These are phyloP conservation scores for Petrea volubilis DNA, from an alignment of 257 asterid species.

Conservation along the genomic window DNA sequence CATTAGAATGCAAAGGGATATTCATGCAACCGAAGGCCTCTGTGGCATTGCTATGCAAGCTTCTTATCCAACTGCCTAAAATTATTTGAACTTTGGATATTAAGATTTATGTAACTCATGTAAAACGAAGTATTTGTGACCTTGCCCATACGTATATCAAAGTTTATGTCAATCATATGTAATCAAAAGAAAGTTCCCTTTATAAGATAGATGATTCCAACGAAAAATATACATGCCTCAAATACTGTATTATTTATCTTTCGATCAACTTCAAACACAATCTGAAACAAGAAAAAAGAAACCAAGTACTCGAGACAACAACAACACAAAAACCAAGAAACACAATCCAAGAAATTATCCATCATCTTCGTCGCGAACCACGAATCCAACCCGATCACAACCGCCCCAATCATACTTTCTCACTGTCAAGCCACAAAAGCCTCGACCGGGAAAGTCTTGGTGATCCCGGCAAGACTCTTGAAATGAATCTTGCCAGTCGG, in stretches of 20 bases:
- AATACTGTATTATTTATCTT: constrained; percentile 11
- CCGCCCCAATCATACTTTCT: neutral
- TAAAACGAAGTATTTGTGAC: no score
- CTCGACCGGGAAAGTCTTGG: constrained; percentile 70
- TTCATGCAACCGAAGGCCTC: constrained; percentile 30
- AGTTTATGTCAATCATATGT: neutral
- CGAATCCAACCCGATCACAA: neutral
- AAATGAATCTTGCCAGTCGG: constrained; percentile 66
- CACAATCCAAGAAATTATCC: neutral
- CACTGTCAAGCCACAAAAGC: constrained; percentile 69
- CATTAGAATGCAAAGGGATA: constrained; percentile 37
- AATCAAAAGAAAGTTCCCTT: no score
- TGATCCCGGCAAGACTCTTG: constrained; percentile 82
- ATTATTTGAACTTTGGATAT: neutral
- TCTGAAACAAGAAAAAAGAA: neutral
- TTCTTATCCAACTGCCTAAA: constrained; percentile 26
- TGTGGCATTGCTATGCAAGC: constrained; percentile 52
- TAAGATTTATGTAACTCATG: neutral
- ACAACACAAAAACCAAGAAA: no score
- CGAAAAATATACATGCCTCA: neutral
- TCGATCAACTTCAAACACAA: neutral
- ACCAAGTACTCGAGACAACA: neutral
- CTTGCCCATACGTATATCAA: no score
- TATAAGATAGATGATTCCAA: neutral
- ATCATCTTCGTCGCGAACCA: neutral